A percentile compares a stretch with the other conserved stretches of the same genome.
These are phyloP conservation scores for Diplodia sapinea DNA, from an alignment of 2,329 filamentous ascomycete species.

Conservation along the genomic window DNA sequence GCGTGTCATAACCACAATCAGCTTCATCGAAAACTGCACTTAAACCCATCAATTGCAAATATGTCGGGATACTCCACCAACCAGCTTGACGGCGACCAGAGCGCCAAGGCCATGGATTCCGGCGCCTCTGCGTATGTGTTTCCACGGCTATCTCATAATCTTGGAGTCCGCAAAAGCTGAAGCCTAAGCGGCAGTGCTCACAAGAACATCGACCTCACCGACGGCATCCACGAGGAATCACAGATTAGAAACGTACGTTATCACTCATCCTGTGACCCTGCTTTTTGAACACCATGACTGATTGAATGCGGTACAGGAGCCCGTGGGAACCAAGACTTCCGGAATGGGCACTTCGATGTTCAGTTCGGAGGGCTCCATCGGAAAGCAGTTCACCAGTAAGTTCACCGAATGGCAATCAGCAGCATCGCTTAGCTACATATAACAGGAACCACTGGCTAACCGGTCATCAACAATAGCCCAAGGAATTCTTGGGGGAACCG, in stretches of 20 bases:
- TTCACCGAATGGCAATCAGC: neutral
- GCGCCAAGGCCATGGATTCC: constrained; percentile 37
- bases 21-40: neutral
- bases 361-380: constrained; percentile 42
- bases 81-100: constrained; percentile 37
- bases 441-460: neutral
- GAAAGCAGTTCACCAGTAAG: constrained; percentile 44
- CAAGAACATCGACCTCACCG: constrained; percentile 34
- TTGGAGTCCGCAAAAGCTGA: neutral
- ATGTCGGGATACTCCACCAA: constrained; percentile 29
- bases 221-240: constrained; percentile 38
- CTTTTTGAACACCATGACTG: no score
- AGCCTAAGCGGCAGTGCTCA: constrained; percentile 30
- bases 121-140: constrained; percentile 37
- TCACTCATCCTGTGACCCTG: neutral
- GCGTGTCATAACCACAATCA: no score
- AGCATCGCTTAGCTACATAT: no score
- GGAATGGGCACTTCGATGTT: constrained; percentile 35
- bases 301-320: constrained; percentile 2
- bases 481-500: constrained; percentile 46
- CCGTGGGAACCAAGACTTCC: neutral
- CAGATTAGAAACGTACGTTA: constrained; percentile 34
- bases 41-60: neutral
- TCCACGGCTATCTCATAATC: neutral
- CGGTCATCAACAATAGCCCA: constrained; percentile 33